phyloP scores from a whole-genome alignment of 1,139 yeast species.

The Yamadazyma spencermartinsiae region DNA sequence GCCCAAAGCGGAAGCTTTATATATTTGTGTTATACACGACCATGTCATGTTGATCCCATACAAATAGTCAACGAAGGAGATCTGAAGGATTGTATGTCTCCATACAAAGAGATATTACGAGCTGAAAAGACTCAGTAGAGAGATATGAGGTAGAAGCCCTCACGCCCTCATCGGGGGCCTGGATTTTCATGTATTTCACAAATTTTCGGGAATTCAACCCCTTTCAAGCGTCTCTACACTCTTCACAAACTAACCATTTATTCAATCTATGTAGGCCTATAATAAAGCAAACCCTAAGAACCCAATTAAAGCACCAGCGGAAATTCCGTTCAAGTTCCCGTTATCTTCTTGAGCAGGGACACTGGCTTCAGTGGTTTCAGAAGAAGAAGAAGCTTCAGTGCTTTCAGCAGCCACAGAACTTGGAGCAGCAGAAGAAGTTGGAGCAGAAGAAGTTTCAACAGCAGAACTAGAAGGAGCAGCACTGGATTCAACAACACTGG shows the following conservation, averaged over 20 bases:
- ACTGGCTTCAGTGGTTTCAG: slow-evolving; percentile 22
- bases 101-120: too few species aligned
- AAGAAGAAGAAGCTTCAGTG: slow-evolving; percentile 16
- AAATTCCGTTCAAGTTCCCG: slow-evolving; percentile 36
- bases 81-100: too few species aligned
- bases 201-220: too few species aligned
- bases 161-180: too few species aligned
- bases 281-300: slow-evolving; percentile 51
- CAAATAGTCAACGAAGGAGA: too few species aligned
- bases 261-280: slow-evolving; percentile 17
- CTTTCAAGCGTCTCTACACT: too few species aligned
- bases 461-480: slow-evolving; percentile 17
- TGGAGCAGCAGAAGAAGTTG: slow-evolving; percentile 17
- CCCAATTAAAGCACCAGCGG: slow-evolving; percentile 49
- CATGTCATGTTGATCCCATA: too few species aligned
- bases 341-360: slow-evolving; percentile 20
- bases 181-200: too few species aligned
- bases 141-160: too few species aligned
- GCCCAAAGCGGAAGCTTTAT: too few species aligned
- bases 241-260: neutral
- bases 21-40: too few species aligned
- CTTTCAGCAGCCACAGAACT: slow-evolving; percentile 16
- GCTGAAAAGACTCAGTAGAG: too few species aligned
- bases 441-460: slow-evolving; percentile 15
- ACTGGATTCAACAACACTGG: neutral